A percentile compares a stretch with the other conserved stretches of the same genome.
These are phyloP conservation scores for Cercophora scortea DNA, from an alignment of 495 filamentous ascomycete species.

Conservation along the genomic window DNA sequence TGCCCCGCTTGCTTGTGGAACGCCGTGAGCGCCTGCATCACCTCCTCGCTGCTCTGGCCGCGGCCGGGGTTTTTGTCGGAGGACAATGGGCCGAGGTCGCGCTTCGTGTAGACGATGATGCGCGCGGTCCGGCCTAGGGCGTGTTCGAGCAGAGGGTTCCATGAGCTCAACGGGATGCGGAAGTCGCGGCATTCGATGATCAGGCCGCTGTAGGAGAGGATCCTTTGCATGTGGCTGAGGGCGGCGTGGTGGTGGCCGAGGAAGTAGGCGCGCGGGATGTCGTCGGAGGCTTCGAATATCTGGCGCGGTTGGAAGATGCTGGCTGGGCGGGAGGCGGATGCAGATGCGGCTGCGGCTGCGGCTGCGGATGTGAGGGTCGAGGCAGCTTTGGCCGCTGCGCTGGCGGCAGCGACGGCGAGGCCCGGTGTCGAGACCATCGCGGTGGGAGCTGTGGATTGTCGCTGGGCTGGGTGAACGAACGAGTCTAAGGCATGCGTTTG, in stretches of 20 bases:
- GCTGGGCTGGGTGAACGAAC: no score
- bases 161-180: constrained; percentile 75
- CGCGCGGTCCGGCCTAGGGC: constrained; percentile 53
- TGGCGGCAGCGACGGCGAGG: neutral
- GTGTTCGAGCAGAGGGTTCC: constrained; percentile 87
- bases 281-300: constrained; percentile 52
- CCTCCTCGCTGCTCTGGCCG: neutral
- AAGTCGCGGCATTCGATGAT: constrained; percentile 95
- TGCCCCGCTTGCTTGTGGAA: constrained; percentile 19
- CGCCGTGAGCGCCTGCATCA: constrained; percentile 8
- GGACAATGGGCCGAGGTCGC: constrained; percentile 54
- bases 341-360: neutral
- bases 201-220: constrained; percentile 74
- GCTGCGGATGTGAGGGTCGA: no score
- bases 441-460: no score
- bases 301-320: constrained; percentile 62
- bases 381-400: neutral
- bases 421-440: neutral
- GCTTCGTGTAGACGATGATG: constrained; percentile 86
- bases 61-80: neutral
- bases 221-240: constrained; percentile 75
- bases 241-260: constrained; percentile 89
- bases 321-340: neutral
- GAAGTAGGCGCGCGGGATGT: constrained; percentile 85
- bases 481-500: no score